Evolutionary conservation across 2,329 filamentous ascomycete genomes (phyloP).

Genomic region (Zarea fungicola): DNA sequence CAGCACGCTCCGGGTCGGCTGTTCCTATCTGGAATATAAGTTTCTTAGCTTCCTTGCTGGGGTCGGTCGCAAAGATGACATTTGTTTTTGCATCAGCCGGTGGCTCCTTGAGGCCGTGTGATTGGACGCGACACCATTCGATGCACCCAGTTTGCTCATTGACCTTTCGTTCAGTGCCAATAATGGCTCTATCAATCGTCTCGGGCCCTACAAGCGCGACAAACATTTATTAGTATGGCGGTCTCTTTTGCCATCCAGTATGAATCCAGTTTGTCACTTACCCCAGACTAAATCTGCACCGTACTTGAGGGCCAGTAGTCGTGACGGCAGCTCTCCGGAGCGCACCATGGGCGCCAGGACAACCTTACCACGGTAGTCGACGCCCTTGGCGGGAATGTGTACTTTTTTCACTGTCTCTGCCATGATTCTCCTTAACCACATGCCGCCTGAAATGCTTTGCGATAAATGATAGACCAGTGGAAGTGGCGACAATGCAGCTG

Average conservation of each 20-base stretch:
- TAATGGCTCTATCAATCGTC: constrained; percentile 86
- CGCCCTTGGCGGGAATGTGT: constrained; percentile 79
- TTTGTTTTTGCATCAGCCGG: constrained; percentile 52
- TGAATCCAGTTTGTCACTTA: too few relatives aligned
- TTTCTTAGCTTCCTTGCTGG: constrained; percentile 65
- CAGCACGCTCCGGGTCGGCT: constrained; percentile 73
- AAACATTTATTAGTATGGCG: too few relatives aligned
- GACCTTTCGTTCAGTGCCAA: constrained; percentile 73
- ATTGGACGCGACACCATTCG: constrained; percentile 76
- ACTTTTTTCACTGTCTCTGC: constrained; percentile 59
- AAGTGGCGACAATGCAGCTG: constrained; percentile 5
- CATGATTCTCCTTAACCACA: constrained; percentile 50
- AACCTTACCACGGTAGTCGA: constrained; percentile 89
- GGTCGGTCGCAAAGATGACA: constrained; percentile 80
- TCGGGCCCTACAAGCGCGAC: constrained; percentile 62
- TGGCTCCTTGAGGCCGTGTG: constrained; percentile 59
- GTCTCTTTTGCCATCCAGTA: too few relatives aligned
- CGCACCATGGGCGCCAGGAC: constrained; percentile 97
- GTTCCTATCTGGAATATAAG: constrained; percentile 93
- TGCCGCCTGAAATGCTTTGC: constrained; percentile 17
- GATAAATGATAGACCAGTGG: neutral
- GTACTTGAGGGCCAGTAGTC: constrained; percentile 85
- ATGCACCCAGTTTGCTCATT: constrained; percentile 74
- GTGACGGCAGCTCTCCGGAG: constrained; percentile 89
- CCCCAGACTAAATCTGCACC: constrained; percentile 97